phyloP scores from a whole-genome alignment of 1,284 basidiomycete genomes.

The Apiotrichum siamense region DNA sequence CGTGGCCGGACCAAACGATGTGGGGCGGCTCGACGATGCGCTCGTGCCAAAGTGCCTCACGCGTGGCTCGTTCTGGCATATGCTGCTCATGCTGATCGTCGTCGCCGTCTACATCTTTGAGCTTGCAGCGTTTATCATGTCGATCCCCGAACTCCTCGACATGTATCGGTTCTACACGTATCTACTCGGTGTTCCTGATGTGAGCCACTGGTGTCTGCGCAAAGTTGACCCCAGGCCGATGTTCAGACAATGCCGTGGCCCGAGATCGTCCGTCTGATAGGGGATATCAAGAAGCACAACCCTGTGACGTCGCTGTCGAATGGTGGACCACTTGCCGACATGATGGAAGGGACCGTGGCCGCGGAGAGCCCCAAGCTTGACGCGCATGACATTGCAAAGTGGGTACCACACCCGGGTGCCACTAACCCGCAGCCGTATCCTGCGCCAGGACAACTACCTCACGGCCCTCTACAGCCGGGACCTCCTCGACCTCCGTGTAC shows the following conservation, averaged over 20 bases:
- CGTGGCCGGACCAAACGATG: constrained; percentile 18
- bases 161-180: constrained; percentile 81
- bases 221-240: constrained; percentile 63
- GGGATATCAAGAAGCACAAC: constrained; percentile 80
- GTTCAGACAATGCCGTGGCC: constrained; percentile 97
- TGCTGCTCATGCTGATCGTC: constrained; percentile 73
- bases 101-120: constrained; percentile 67
- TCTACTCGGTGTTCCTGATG: constrained; percentile 56
- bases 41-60: constrained; percentile 74
- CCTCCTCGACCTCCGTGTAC: constrained; percentile 73
- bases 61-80: constrained; percentile 41
- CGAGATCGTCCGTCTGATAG: constrained; percentile 83
- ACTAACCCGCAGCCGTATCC: constrained; percentile 58
- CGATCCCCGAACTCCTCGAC: constrained; percentile 67
- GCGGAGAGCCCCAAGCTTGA: constrained; percentile 65
- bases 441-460: constrained; percentile 96
- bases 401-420: constrained; percentile 8
- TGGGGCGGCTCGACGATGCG: constrained; percentile 62
- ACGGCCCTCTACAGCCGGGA: constrained; percentile 98
- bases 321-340: constrained; percentile 46
- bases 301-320: constrained; percentile 68
- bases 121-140: constrained; percentile 50
- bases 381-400: constrained; percentile 69
- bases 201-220: constrained; percentile 26
- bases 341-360: constrained; percentile 37